phyloP scores from a whole-genome alignment of 768 basidiomycete species.

The Amanita rimosa region DNA sequence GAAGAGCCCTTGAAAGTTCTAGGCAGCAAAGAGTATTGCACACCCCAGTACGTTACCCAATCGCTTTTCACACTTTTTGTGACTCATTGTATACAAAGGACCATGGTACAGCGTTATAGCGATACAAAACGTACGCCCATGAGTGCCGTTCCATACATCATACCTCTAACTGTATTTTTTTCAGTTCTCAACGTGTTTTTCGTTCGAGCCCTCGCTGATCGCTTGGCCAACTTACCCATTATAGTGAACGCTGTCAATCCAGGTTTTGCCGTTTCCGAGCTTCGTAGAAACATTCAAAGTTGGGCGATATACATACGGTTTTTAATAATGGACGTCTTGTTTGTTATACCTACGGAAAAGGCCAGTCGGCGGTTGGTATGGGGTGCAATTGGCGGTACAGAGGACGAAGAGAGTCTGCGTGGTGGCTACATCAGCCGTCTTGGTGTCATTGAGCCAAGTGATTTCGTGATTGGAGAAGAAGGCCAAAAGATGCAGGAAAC shows the following conservation, averaged over 20 bases:
- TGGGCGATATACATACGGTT: conserved; percentile 6
- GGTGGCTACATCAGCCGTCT: conserved; percentile 18
- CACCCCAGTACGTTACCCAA: conserved; percentile 9
- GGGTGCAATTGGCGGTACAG: conserved; percentile 19
- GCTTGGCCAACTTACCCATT: conserved; percentile 16
- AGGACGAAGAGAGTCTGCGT: conserved; percentile 15
- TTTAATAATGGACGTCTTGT: conserved; percentile 15
- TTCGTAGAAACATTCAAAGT: conserved; percentile 18
- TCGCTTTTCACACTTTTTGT: neutral
- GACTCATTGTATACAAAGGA: conserved; percentile 1
- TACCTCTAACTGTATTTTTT: too few relatives aligned
- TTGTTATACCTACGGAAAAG: conserved; percentile 26
- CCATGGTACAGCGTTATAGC: conserved; percentile 15
- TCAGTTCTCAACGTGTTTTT: conserved; percentile 31
- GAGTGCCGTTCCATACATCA: neutral
- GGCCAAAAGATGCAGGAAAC: conserved; percentile 18
- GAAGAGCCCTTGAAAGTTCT: conserved; percentile 20
- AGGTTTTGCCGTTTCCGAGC: conserved; percentile 28
- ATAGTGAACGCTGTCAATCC: conserved; percentile 28
- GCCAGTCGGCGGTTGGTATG: conserved; percentile 24
- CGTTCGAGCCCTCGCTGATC: conserved; percentile 21
- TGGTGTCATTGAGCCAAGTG: conserved; percentile 19
- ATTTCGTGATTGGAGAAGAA: conserved; percentile 21
- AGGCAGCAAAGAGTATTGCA: conserved; percentile 20
- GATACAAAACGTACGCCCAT: conserved; percentile 22